A percentile compares a stretch with the other conserved stretches of the same genome.
These are phyloP conservation scores for Syzygium malaccense DNA, from an alignment of 441 rosid genomes.

Conservation along the genomic window DNA sequence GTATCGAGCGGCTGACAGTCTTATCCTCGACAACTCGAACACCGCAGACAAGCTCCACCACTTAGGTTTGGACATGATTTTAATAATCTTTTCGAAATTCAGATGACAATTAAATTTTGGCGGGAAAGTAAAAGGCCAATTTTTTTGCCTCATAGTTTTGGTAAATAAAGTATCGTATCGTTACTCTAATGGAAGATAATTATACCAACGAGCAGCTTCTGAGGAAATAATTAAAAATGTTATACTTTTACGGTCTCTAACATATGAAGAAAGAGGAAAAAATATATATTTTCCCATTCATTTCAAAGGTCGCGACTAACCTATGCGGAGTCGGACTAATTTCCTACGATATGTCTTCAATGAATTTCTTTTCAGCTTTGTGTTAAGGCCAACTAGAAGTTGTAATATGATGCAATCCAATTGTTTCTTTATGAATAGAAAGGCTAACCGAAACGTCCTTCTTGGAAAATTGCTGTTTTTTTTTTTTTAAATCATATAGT, in stretches of 20 bases:
- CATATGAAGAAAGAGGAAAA: neutral
- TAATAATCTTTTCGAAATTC: too few species aligned
- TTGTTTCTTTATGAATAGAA: neutral
- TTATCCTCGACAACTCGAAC: neutral
- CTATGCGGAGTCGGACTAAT: neutral
- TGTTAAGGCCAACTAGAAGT: too few species aligned
- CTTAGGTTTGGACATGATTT: too few species aligned
- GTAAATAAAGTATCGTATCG: too few species aligned
- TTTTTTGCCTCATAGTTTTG: too few species aligned
- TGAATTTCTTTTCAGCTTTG: too few species aligned
- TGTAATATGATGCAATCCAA: too few species aligned
- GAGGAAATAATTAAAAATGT: neutral
- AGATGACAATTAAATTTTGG: too few species aligned
- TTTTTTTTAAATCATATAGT: neutral
- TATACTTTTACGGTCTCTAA: neutral
- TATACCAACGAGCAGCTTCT: neutral
- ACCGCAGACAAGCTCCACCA: neutral
- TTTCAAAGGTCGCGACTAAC: neutral
- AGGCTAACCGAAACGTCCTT: neutral
- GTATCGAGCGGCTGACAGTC: neutral
- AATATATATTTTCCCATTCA: neutral
- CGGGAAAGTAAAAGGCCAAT: too few species aligned
- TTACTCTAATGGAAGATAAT: neutral
- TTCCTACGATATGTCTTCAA: neutral
- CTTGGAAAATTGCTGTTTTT: too few species aligned